Conservation (phyloP, 257 asterid species). For the Gardenia jasminoides region DNA sequence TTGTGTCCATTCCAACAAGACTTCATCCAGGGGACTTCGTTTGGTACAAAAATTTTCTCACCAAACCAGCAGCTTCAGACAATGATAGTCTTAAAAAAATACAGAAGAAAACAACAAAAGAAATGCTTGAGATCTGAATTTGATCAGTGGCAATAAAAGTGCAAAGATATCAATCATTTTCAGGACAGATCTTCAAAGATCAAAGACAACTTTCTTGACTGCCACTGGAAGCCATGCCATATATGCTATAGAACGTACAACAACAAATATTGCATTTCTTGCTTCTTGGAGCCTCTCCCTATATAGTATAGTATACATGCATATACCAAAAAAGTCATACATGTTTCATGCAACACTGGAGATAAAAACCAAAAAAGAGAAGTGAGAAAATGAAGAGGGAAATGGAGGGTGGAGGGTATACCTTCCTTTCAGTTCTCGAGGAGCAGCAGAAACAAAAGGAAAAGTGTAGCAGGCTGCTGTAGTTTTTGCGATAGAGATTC, state of each 20-base stretch:
- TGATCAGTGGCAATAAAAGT: slow-evolving; percentile 23
- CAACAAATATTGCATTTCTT: not conserved
- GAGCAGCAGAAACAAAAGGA: not conserved
- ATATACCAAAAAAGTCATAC: not conserved
- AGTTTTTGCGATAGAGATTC: not conserved
- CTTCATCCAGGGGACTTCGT: not conserved
- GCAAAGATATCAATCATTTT: slow-evolving; percentile 43
- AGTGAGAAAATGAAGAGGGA: not conserved
- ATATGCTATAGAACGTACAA: not conserved
- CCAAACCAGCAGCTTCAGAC: slow-evolving; percentile 18
- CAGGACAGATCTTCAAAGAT: slow-evolving; percentile 25
- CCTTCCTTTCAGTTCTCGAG: not conserved
- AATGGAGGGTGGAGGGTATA: not conserved
- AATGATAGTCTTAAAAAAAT: slow-evolving; percentile 8
- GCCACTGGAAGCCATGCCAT: slow-evolving; percentile 21
- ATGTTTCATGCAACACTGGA: not conserved
- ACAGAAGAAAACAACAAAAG: slow-evolving; percentile 3
- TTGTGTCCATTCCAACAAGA: not conserved
- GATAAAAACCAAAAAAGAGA: not conserved
- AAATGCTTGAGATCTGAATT: slow-evolving; percentile 27
- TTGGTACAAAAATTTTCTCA: slow-evolving; percentile 16
- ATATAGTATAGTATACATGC: not conserved
- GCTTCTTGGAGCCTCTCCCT: not conserved
- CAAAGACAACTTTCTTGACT: slow-evolving; percentile 27
- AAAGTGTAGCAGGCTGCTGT: not conserved